These are phyloP conservation scores for Aeminium ludgeri DNA, from an alignment of 495 filamentous ascomycete species.

Conservation along the genomic window DNA sequence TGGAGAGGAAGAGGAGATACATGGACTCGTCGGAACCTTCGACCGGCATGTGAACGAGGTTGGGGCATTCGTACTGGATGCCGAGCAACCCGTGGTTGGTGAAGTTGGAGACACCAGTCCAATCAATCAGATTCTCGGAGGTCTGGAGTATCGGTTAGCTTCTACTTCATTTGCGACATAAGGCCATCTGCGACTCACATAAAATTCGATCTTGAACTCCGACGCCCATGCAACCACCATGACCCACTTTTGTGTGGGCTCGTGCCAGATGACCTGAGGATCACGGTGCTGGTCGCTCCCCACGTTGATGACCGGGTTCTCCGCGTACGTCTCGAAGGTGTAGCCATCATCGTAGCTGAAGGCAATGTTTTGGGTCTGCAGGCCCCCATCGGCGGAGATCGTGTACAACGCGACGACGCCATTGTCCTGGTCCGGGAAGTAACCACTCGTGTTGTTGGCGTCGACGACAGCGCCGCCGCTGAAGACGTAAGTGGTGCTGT, in stretches of 20 bases:
- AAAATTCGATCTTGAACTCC: conserved; percentile 37
- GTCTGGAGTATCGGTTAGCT: conserved; percentile 13
- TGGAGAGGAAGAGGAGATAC: conserved; percentile 33
- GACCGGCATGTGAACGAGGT: conserved; percentile 31
- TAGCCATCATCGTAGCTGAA: conserved; percentile 39
- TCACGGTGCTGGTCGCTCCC: conserved; percentile 37
- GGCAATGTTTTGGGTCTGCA: conserved; percentile 39
- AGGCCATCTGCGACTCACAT: too few species aligned
- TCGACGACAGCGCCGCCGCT: conserved; percentile 37
- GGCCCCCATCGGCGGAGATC: conserved; percentile 9
- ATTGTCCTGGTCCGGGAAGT: conserved; percentile 30
- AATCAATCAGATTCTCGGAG: conserved; percentile 35
- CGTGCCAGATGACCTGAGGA: conserved; percentile 39
- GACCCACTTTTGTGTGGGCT: conserved; percentile 32
- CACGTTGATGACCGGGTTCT: conserved; percentile 28
- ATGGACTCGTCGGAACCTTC: conserved; percentile 24
- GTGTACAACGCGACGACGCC: conserved; percentile 33
- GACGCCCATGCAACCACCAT: conserved; percentile 30
- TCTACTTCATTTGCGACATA: too few species aligned
- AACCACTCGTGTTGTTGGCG: conserved; percentile 39
- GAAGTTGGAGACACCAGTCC: conserved; percentile 39
- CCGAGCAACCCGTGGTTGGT: conserved; percentile 34
- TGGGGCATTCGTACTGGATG: conserved; percentile 43
- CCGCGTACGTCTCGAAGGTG: conserved; percentile 34
- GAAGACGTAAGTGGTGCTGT: conserved; percentile 29